Evolutionary conservation across 495 filamentous ascomycete genomes (phyloP).

Genomic region (Pseudoneurospora amorphoporcata): DNA sequence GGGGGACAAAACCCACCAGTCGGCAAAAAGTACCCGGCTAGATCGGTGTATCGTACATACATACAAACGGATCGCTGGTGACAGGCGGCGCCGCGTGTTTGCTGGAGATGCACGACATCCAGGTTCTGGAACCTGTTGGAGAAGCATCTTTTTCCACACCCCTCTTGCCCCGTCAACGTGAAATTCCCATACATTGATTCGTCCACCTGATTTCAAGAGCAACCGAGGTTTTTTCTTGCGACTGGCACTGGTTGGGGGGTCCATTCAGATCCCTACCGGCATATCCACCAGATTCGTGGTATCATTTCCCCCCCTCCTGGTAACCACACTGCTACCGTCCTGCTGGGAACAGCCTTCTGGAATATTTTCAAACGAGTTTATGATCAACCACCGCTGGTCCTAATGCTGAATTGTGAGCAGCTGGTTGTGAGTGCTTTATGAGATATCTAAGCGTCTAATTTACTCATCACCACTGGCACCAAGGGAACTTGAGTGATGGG

Average conservation of each 20-base stretch:
- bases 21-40: background rate
- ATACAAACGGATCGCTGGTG: background rate
- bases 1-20: background rate
- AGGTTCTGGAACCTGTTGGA: background rate
- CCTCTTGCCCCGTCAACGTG: background rate
- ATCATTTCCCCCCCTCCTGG: background rate
- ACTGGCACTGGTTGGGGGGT: background rate
- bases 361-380: background rate
- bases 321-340: background rate
- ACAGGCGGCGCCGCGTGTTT: background rate
- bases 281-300: background rate
- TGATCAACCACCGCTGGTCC: background rate
- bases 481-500: background rate
- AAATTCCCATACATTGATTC: background rate
- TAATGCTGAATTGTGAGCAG: background rate
- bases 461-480: background rate
- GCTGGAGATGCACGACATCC: background rate
- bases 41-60: background rate
- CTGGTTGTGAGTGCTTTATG: background rate
- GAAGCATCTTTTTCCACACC: background rate
- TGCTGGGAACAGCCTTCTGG: background rate
- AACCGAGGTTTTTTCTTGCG: background rate
- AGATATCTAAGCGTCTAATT: background rate
- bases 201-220: background rate
- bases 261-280: background rate